Conservation (phyloP, 768 basidiomycete genomes). For the Mrakia frigida region DNA sequence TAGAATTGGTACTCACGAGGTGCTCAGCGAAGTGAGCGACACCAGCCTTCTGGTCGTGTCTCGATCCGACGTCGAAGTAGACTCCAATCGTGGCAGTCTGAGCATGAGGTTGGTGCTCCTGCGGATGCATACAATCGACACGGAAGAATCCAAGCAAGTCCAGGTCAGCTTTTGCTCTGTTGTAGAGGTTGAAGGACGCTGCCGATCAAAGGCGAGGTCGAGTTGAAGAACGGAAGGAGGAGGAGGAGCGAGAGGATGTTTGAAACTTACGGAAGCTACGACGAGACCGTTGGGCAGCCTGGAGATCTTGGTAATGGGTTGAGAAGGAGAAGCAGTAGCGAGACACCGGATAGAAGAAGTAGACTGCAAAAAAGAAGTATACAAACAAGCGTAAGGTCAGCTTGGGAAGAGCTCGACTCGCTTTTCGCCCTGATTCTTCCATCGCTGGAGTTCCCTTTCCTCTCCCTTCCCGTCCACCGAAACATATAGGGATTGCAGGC, state of each 20-base stretch:
- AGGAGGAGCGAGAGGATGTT: neutral
- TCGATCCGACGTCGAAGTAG: constrained; percentile 97
- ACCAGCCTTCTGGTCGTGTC: constrained; percentile 92
- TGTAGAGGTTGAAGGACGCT: neutral
- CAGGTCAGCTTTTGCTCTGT: neutral
- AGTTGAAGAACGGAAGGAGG: neutral
- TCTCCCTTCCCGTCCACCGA: neutral
- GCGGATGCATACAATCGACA: neutral
- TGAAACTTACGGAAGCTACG: constrained; percentile 63
- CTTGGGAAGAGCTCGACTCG: neutral
- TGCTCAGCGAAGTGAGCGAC: constrained; percentile 94
- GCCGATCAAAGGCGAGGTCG: constrained; percentile 8
- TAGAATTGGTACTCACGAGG: constrained; percentile 22
- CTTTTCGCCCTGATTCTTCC: neutral
- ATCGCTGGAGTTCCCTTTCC: neutral
- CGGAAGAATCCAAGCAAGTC: neutral
- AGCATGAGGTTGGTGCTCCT: constrained; percentile 55
- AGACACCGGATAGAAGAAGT: constrained; percentile 8
- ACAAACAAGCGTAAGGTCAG: neutral
- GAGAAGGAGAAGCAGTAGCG: constrained; percentile 27
- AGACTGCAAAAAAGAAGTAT: neutral
- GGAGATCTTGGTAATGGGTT: constrained; percentile 65
- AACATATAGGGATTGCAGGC: neutral
- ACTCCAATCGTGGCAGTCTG: constrained; percentile 98
- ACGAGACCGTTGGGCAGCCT: constrained; percentile 93